Percentiles rank a stretch among this genome's conserved stretches.
Evolutionary conservation across 208 protist genomes (phyloP).

Genomic region (Herpetomonas samuelpessoai): DNA sequence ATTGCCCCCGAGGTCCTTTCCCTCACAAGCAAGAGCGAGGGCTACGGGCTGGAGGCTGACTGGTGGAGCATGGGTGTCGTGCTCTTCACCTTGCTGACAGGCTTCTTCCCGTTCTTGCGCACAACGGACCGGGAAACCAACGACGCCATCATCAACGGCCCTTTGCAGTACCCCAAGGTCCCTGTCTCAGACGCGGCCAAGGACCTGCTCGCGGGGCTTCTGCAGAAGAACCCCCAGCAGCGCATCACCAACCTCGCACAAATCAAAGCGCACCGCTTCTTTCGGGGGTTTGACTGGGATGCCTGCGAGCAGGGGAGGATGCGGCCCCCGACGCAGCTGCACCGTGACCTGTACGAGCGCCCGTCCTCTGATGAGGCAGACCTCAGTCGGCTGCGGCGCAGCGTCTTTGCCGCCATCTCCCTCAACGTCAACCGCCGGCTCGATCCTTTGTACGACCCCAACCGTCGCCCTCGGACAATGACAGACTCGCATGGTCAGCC

Average conservation of each 20-base stretch:
- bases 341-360: slow-evolving; percentile 47
- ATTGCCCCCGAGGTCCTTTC: slow-evolving; percentile 83
- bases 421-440: background rate
- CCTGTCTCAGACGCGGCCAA: slow-evolving; percentile 25
- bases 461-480: background rate
- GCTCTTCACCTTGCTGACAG: slow-evolving; percentile 70
- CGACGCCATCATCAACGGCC: slow-evolving; percentile 37
- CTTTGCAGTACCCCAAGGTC: slow-evolving; percentile 50
- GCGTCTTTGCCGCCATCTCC: slow-evolving; percentile 20
- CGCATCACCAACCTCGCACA: slow-evolving; percentile 43
- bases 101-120: slow-evolving; percentile 74
- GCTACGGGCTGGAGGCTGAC: slow-evolving; percentile 76
- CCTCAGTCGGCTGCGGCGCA: slow-evolving; percentile 22
- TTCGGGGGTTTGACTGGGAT: slow-evolving; percentile 71
- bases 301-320: slow-evolving; percentile 50
- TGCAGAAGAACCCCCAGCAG: slow-evolving; percentile 53
- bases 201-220: slow-evolving; percentile 38
- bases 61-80: slow-evolving; percentile 86
- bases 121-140: slow-evolving; percentile 48
- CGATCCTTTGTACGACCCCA: background rate
- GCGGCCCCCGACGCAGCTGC: slow-evolving; percentile 48
- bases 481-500: background rate
- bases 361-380: slow-evolving; percentile 19
- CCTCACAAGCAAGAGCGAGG: slow-evolving; percentile 18
- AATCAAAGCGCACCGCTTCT: slow-evolving; percentile 58